Evolutionary conservation across 208 protist species (phyloP).

Genomic region (Tritrichomonas foetus): DNA sequence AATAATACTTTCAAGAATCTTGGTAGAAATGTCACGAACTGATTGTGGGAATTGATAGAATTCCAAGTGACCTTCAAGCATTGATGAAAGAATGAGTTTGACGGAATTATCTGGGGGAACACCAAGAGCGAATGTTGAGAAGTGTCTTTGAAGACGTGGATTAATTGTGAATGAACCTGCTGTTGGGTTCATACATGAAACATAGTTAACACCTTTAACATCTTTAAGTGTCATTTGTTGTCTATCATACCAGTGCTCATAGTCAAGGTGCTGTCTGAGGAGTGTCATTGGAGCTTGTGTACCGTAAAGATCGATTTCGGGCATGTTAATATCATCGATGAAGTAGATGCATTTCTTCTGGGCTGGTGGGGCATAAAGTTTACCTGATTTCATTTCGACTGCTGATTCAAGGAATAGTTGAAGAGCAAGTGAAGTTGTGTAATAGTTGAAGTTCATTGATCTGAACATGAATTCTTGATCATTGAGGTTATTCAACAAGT

Average conservation of each 20-base stretch:
- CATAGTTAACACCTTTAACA: conserved; percentile 82
- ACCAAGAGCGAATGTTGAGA: conserved; percentile 83
- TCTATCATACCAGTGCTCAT: conserved; percentile 92
- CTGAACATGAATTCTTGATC: conserved; percentile 76
- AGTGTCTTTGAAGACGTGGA: conserved; percentile 85
- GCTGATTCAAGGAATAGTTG: conserved; percentile 87
- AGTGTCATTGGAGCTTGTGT: conserved; percentile 91
- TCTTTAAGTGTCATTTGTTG: conserved; percentile 79
- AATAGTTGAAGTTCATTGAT: conserved; percentile 88
- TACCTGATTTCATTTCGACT: conserved; percentile 87
- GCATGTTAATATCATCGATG: conserved; percentile 97
- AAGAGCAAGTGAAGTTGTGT: conserved; percentile 75
- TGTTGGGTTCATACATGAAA: conserved; percentile 93
- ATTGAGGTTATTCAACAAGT: conserved; percentile 77
- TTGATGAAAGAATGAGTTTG: conserved; percentile 81
- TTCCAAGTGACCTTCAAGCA: conserved; percentile 77
- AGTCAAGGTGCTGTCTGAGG: conserved; percentile 92
- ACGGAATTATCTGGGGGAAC: conserved; percentile 78
- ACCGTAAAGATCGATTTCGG: conserved; percentile 90
- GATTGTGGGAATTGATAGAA: conserved; percentile 45
- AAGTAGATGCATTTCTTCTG: conserved; percentile 91
- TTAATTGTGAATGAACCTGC: conserved; percentile 91
- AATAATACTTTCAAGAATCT: conserved; percentile 61
- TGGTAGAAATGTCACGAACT: conserved; percentile 47
- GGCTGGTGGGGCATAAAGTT: conserved; percentile 83